Conservation (phyloP, 345 rosid genomes). For the Lepidium aucheri region DNA sequence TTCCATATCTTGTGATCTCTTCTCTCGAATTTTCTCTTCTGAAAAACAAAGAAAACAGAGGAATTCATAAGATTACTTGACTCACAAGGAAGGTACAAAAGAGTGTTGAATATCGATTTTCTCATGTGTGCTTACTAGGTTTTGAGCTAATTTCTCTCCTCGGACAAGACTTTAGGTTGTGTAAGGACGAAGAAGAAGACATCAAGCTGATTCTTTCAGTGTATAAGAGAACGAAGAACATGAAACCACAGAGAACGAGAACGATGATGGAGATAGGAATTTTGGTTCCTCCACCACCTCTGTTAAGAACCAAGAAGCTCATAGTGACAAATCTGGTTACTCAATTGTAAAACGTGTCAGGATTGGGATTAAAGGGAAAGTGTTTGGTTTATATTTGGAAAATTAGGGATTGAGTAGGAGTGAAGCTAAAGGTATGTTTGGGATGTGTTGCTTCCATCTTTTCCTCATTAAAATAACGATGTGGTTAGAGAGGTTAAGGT, state of each 20-base stretch:
- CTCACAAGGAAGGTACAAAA: not conserved
- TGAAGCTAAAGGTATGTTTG: constrained; percentile 26
- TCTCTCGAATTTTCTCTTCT: constrained; percentile 12
- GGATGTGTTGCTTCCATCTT: constrained; percentile 27
- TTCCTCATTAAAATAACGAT: constrained; percentile 9
- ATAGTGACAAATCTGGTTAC: constrained; percentile 9
- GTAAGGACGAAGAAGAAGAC: constrained; percentile 34
- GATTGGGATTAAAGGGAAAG: not conserved
- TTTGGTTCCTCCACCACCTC: constrained; percentile 36
- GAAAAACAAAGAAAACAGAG: not conserved
- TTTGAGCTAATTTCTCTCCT: constrained; percentile 31
- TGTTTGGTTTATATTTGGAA: constrained; percentile 17
- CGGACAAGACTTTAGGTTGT: constrained; percentile 44
- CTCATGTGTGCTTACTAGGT: constrained; percentile 42
- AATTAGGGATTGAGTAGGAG: constrained; percentile 45
- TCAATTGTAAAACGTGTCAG: not conserved
- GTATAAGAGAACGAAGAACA: constrained; percentile 55
- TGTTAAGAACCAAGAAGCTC: constrained; percentile 37
- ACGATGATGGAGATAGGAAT: constrained; percentile 48
- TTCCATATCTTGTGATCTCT: constrained; percentile 33
- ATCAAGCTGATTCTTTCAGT: constrained; percentile 42
- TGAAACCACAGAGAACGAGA: constrained; percentile 39
- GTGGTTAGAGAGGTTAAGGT: constrained; percentile 21
- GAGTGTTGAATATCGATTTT: not conserved
- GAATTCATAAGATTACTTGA: not conserved